Percentiles rank a stretch among this genome's conserved stretches.
phyloP scores from a whole-genome alignment of 495 filamentous ascomycete species.

The Xylona heveae region DNA sequence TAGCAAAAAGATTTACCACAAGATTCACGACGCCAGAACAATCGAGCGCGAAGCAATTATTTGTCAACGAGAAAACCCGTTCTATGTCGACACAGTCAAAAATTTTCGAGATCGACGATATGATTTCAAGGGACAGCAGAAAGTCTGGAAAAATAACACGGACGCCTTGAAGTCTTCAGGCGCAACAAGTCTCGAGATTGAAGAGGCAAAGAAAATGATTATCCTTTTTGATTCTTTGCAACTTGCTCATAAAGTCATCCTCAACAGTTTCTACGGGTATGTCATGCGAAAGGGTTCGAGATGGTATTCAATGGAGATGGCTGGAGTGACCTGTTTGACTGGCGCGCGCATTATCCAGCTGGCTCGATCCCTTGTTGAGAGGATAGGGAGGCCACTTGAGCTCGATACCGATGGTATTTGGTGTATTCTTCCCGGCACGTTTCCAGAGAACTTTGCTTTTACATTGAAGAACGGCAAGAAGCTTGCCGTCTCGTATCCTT shows the following conservation, averaged over 20 bases:
- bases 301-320: conserved; percentile 99
- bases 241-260: conserved; percentile 93
- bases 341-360: conserved; percentile 96
- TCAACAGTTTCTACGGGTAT: conserved; percentile 98
- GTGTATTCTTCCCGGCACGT: conserved; percentile 96
- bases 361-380: conserved; percentile 82
- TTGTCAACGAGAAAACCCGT: conserved; percentile 94
- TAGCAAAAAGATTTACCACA: conserved; percentile 98
- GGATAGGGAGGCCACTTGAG: conserved; percentile 82
- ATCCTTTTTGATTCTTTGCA: conserved; percentile 90
- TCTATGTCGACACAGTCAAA: conserved; percentile 92
- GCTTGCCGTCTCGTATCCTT: conserved; percentile 84
- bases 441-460: conserved; percentile 94
- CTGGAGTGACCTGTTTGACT: conserved; percentile 91
- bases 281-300: conserved; percentile 97
- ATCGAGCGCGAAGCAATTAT: conserved; percentile 93
- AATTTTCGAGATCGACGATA: conserved; percentile 91
- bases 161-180: conserved; percentile 67
- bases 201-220: conserved; percentile 97
- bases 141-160: conserved; percentile 94
- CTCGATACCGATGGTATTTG: conserved; percentile 99
- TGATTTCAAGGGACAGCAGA: conserved; percentile 95
- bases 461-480: conserved; percentile 90
- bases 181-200: conserved; percentile 54
- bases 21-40: conserved; percentile 88